Conservation (phyloP, 768 basidiomycete genomes). For the Calvatia gigantea region DNA sequence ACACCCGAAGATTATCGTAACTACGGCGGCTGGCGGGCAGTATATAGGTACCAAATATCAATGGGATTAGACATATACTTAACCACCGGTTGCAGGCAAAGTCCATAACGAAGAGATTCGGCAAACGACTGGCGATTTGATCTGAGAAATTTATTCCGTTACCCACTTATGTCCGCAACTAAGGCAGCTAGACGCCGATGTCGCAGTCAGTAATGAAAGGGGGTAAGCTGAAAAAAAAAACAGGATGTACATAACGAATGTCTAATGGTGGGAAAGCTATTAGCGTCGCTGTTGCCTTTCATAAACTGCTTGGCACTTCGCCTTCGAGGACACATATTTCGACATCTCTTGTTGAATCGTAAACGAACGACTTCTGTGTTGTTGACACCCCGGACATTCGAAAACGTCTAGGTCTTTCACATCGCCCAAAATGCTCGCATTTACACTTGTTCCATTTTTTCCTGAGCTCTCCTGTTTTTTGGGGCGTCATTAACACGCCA, state of each 20-base stretch:
- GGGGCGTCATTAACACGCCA: neutral
- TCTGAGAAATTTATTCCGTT: neutral
- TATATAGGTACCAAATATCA: too few relatives aligned
- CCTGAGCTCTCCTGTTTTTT: neutral
- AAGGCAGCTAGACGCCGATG: neutral
- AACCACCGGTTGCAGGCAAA: too few relatives aligned
- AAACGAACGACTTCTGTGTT: neutral
- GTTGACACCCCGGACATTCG: neutral
- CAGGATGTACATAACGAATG: neutral
- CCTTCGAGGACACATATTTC: neutral
- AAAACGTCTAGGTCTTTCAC: neutral
- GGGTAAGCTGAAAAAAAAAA: neutral
- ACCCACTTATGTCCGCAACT: constrained; percentile 10
- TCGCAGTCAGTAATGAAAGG: neutral
- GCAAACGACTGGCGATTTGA: neutral
- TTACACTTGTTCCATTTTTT: too few relatives aligned
- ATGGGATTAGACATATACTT: too few relatives aligned
- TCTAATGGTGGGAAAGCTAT: neutral
- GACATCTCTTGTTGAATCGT: neutral
- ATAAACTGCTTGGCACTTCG: neutral
- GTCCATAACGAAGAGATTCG: neutral
- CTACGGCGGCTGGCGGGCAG: too few relatives aligned
- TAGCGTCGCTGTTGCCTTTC: neutral
- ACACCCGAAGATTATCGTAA: too few relatives aligned
- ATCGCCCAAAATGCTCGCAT: neutral